Percentiles rank a stretch among this genome's conserved stretches.
Evolutionary conservation across 768 basidiomycete genomes (phyloP).

Genomic region (Cystobasidium onofrii): DNA sequence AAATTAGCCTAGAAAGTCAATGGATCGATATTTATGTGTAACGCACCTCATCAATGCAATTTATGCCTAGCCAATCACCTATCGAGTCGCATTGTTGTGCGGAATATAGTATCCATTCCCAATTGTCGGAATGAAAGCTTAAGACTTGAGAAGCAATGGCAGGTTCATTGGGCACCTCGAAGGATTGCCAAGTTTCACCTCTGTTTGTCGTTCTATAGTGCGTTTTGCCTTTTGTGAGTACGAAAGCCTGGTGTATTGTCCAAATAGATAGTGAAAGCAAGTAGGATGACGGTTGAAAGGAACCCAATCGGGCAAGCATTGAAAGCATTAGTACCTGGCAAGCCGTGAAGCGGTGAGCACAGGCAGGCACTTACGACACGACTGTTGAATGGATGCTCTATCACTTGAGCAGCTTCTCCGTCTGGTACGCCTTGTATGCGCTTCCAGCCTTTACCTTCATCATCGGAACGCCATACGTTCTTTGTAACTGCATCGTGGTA

Average conservation of each 20-base stretch:
- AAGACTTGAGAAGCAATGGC: slow-evolving; percentile 59
- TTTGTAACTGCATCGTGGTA: slow-evolving; percentile 68
- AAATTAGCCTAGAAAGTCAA: no score
- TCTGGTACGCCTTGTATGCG: slow-evolving; percentile 51
- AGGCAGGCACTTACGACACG: slow-evolving; percentile 53
- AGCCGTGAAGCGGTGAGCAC: no score
- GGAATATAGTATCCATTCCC: slow-evolving; percentile 70
- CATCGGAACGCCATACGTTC: slow-evolving; percentile 65
- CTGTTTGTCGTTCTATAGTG: slow-evolving; percentile 85
- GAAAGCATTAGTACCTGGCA: no score
- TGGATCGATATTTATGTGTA: neutral
- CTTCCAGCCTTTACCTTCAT: slow-evolving; percentile 74
- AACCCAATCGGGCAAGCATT: no score
- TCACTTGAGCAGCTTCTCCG: slow-evolving; percentile 61
- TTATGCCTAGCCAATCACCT: slow-evolving; percentile 51
- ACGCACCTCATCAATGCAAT: slow-evolving; percentile 67
- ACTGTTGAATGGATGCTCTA: slow-evolving; percentile 80
- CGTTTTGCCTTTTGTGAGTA: slow-evolving; percentile 61
- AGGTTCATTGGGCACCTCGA: slow-evolving; percentile 59
- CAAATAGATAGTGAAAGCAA: neutral
- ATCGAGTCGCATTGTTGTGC: slow-evolving; percentile 57
- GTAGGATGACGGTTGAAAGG: no score
- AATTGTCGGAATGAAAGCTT: slow-evolving; percentile 70
- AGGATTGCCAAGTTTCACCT: slow-evolving; percentile 77
- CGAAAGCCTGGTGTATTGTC: slow-evolving; percentile 60